Evolutionary conservation across 305 asterid species (phyloP).

Genomic region (Fraxinus paxiana): DNA sequence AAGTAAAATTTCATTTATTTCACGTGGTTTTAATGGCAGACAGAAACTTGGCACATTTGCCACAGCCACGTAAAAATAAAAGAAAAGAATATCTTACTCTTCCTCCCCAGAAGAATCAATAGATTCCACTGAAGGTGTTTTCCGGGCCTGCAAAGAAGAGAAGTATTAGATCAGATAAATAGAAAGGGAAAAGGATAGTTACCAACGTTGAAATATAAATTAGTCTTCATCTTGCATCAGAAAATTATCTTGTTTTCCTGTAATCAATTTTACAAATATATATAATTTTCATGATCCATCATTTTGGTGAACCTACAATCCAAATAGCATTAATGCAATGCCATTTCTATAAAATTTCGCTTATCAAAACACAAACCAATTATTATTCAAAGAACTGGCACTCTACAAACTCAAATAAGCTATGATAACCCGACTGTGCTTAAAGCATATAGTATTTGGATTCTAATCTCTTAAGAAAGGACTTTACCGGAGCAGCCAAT

Average conservation of each 20-base stretch:
- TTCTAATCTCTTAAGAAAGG: neutral
- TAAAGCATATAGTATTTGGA: constrained; percentile 12
- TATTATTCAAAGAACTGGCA: constrained; percentile 3
- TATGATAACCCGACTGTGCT: neutral
- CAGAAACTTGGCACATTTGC: neutral
- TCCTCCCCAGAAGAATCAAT: constrained; percentile 94
- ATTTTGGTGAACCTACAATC: constrained; percentile 2
- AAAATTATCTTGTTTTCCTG: neutral
- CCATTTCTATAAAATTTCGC: neutral
- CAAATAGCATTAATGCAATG: neutral
- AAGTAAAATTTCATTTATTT: neutral
- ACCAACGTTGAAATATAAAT: neutral
- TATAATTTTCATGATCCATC: constrained; percentile 8
- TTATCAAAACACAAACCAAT: constrained; percentile 5
- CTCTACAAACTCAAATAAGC: neutral
- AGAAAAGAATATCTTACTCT: constrained; percentile 63
- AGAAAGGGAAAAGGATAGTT: constrained; percentile 10
- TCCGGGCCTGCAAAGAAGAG: constrained; percentile 57
- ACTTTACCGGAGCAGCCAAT: neutral
- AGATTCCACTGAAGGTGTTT: constrained; percentile 73
- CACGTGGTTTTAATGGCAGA: neutral
- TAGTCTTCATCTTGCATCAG: constrained; percentile 5
- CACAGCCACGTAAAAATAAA: constrained; percentile 19
- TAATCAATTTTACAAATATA: neutral
- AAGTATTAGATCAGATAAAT: constrained; percentile 19